Evolutionary conservation across 805 yeast genomes (phyloP).

Genomic region (Teunomyces kruisii): DNA sequence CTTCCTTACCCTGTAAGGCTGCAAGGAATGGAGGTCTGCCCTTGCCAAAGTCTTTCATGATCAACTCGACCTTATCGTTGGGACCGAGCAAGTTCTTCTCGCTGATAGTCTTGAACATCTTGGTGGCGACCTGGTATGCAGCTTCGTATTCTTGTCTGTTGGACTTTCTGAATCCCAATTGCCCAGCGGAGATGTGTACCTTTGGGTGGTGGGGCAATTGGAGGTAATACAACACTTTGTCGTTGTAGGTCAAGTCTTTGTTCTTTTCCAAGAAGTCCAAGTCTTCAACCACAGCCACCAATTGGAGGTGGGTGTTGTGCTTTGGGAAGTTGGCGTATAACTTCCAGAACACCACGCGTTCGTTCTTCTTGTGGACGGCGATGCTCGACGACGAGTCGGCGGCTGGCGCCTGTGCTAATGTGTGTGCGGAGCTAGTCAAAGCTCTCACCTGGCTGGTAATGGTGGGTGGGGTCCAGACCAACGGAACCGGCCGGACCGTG

Average conservation of each 20-base stretch:
- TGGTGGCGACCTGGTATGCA: slow-evolving; percentile 77
- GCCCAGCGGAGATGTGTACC: slow-evolving; percentile 74
- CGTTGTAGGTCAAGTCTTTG: slow-evolving; percentile 55
- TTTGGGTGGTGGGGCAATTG: slow-evolving; percentile 76
- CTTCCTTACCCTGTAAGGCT: slow-evolving; percentile 89
- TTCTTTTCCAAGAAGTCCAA: slow-evolving; percentile 56
- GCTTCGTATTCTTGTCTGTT: slow-evolving; percentile 94
- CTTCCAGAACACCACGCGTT: slow-evolving; percentile 59
- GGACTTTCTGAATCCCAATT: slow-evolving; percentile 83
- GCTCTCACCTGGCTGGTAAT: background rate
- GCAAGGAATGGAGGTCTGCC: slow-evolving; percentile 85
- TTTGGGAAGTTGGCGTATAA: slow-evolving; percentile 74
- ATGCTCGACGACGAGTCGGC: slow-evolving; percentile 1
- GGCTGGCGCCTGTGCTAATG: background rate
- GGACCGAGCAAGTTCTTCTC: slow-evolving; percentile 54
- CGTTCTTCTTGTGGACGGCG: slow-evolving; percentile 7
- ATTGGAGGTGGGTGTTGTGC: slow-evolving; percentile 80
- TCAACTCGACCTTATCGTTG: slow-evolving; percentile 65
- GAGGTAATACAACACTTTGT: slow-evolving; percentile 73
- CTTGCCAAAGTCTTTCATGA: slow-evolving; percentile 80
- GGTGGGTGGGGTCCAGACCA: background rate
- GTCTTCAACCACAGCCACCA: slow-evolving; percentile 70
- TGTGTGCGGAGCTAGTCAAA: background rate
- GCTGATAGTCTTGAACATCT: slow-evolving; percentile 69
- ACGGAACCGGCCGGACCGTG: background rate